These are phyloP conservation scores for Athelia psychrophila DNA, from an alignment of 1,284 basidiomycete species.

Conservation along the genomic window DNA sequence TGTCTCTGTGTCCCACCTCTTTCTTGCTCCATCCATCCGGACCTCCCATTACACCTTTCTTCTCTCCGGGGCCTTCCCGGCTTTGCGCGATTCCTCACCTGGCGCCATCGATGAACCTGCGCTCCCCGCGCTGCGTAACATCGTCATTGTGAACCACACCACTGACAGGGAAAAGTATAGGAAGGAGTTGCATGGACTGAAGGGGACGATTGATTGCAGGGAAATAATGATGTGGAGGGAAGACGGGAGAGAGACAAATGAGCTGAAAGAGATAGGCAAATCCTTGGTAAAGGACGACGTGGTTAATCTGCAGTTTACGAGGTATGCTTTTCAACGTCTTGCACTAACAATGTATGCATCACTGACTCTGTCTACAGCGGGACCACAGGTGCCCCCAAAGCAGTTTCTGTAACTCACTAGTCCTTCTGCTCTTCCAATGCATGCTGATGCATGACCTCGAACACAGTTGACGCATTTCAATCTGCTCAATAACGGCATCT, in stretches of 20 bases:
- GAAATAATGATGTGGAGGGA: constrained; percentile 64
- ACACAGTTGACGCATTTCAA: constrained; percentile 77
- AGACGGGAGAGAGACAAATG: constrained; percentile 36
- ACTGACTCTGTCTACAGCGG: constrained; percentile 43
- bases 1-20: constrained; percentile 68
- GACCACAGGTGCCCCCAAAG: constrained; percentile 77
- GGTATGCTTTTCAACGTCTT: constrained; percentile 44
- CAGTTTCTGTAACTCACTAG: constrained; percentile 60
- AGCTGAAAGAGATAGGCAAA: constrained; percentile 37
- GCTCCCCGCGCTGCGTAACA: constrained; percentile 61
- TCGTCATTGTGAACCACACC: constrained; percentile 61
- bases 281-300: constrained; percentile 61
- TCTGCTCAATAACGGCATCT: constrained; percentile 75
- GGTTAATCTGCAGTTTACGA: constrained; percentile 82
- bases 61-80: constrained; percentile 58
- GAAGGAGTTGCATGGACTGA: constrained; percentile 47
- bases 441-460: background rate
- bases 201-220: constrained; percentile 61
- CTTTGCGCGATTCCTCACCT: constrained; percentile 45
- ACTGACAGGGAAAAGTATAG: background rate
- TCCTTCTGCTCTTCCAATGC: background rate
- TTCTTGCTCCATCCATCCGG: constrained; percentile 71
- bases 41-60: constrained; percentile 59
- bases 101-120: constrained; percentile 59
- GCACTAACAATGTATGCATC: background rate